Base-by-base conservation (phyloP, 768 basidiomycete species). In the Pisolithus tinctorius region DNA sequence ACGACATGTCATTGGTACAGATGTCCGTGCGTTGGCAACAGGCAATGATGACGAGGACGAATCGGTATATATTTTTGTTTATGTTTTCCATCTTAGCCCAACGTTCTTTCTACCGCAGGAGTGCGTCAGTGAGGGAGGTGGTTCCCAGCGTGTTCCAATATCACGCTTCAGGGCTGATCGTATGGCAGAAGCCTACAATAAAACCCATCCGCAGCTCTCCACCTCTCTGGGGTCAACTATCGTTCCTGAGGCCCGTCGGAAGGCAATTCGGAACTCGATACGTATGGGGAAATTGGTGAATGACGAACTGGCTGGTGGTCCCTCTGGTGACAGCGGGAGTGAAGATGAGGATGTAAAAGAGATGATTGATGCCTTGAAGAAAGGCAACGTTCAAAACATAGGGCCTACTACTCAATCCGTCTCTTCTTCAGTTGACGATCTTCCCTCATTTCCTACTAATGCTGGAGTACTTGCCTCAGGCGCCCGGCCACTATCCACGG, bases 101-200 rank as follows among this genome's bases (percentile, higher is more conserved):
- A 54, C 31, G 4, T 25, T 6, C 31, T 26, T 13, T 16, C 20
- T 23, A 39, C 48, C 41, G 10, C 54, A 80, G 79, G 71, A 74
- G 23, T 29, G 8, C 23, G 9, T 36, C 7, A 34, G 43, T 45
- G 13, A 31, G 23, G 34, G 34, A 4, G 10, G 9, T 11, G 67
- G 73, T 10, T 59, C 73, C 8, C 76, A 79, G 36, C 54, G 69
- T 60, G 72, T 79, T 6, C 59, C 74, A 0, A 65, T 83, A 38
- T 89, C 88, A 11, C 78, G 73, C 38, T 88, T 89, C 65, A 88
- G 80, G 61, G 77, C 82, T 1, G 76, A 70, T 39, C 77, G 75
- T 20, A 67, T 84, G 50, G 72, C 74, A 14, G 70, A 74, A 25
- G 71, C 78, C 1, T 81, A 78, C 56, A 70, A 71, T 53, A 63